phyloP scores from a whole-genome alignment of 1,284 basidiomycete species.

The Cryptococcus sp. region DNA sequence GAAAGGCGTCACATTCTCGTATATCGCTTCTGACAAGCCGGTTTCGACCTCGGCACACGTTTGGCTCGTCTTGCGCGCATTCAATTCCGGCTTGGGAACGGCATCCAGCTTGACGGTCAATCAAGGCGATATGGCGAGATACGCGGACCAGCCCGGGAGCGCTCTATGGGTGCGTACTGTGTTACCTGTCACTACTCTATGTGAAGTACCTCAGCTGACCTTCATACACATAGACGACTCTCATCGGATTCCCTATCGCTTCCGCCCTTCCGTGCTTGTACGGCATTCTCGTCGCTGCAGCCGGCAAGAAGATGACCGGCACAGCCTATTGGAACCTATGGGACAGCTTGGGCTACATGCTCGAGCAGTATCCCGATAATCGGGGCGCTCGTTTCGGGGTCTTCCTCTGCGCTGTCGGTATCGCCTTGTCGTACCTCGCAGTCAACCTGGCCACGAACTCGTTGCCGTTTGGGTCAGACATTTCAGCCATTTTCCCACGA shows the following conservation, averaged over 20 bases:
- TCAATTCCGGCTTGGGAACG: constrained; percentile 35
- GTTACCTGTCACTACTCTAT: constrained; percentile 3
- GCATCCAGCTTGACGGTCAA: constrained; percentile 36
- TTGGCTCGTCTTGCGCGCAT: constrained; percentile 33
- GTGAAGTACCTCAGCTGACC: neutral
- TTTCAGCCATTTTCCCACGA: constrained; percentile 19
- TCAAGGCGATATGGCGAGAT: constrained; percentile 40
- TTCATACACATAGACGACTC: constrained; percentile 15
- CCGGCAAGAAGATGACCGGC: constrained; percentile 17
- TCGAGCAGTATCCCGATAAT: constrained; percentile 17
- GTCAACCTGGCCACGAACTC: constrained; percentile 68
- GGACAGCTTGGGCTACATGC: constrained; percentile 21
- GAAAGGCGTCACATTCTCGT: constrained; percentile 22
- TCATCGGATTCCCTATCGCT: constrained; percentile 32
- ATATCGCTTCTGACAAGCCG: constrained; percentile 13
- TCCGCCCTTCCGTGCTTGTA: constrained; percentile 35
- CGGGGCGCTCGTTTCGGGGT: constrained; percentile 58
- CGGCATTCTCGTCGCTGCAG: constrained; percentile 37
- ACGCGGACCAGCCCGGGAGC: constrained; percentile 29
- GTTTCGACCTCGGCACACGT: constrained; percentile 13
- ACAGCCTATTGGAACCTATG: constrained; percentile 22
- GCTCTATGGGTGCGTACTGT: constrained; percentile 26
- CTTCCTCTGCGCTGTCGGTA: constrained; percentile 68
- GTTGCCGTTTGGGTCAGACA: constrained; percentile 22
- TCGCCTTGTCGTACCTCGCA: constrained; percentile 67